A percentile compares a stretch with the other conserved stretches of the same genome.
phyloP scores from a whole-genome alignment of 768 basidiomycete species.

The Boletus rubroflammeus region DNA sequence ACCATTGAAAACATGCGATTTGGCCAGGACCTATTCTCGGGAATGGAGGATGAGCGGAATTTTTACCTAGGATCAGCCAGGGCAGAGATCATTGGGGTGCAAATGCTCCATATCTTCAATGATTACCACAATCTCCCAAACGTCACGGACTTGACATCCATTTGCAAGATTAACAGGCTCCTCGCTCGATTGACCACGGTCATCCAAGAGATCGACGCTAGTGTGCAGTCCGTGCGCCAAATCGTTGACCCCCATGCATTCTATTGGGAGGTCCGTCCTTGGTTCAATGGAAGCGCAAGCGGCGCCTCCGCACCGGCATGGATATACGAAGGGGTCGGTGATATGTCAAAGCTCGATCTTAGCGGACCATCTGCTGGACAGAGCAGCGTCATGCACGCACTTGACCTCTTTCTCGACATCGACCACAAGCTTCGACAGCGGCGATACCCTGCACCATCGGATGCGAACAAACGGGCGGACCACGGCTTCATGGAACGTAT shows the following conservation, averaged over 20 bases:
- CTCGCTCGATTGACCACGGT: slow-evolving; percentile 63
- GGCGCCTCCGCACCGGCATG: slow-evolving; percentile 51
- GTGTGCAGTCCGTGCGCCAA: slow-evolving; percentile 66
- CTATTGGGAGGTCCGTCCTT: slow-evolving; percentile 87
- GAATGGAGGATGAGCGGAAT: slow-evolving; percentile 74
- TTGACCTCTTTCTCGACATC: slow-evolving; percentile 84
- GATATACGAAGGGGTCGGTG: slow-evolving; percentile 76
- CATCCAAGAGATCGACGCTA: slow-evolving; percentile 69
- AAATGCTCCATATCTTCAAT: slow-evolving; percentile 83
- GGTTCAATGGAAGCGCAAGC: slow-evolving; percentile 82
- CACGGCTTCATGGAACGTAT: slow-evolving; percentile 88
- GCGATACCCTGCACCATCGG: slow-evolving; percentile 64
- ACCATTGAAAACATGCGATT: slow-evolving; percentile 73
- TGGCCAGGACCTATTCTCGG: slow-evolving; percentile 69
- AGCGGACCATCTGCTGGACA: slow-evolving; percentile 95
- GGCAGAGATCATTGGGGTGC: slow-evolving; percentile 82
- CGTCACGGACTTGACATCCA: slow-evolving; percentile 55
- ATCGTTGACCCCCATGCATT: slow-evolving; percentile 82
- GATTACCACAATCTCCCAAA: slow-evolving; percentile 79
- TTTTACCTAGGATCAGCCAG: slow-evolving; percentile 85
- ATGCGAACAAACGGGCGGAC: slow-evolving; percentile 61
- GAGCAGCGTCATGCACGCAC: slow-evolving; percentile 83
- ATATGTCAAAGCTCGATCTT: slow-evolving; percentile 56
- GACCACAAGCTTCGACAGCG: slow-evolving; percentile 78
- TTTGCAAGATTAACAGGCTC: slow-evolving; percentile 68